Percentiles rank a stretch among this genome's conserved stretches.
These are phyloP conservation scores for Heliamphora exappendiculata DNA, from an alignment of 148 eudicot species.

Conservation along the genomic window DNA sequence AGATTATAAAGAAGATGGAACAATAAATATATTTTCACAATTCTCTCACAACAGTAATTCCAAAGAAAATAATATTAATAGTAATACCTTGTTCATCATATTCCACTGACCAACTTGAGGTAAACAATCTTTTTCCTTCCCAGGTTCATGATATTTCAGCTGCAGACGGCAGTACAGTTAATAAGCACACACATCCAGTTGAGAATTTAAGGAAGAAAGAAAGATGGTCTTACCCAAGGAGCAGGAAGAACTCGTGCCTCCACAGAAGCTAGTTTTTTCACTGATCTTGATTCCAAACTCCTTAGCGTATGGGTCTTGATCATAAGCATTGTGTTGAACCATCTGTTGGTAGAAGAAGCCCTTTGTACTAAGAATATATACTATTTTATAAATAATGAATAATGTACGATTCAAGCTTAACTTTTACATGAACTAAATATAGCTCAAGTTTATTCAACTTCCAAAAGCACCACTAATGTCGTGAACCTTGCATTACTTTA, in stretches of 20 bases:
- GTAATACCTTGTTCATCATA: constrained; percentile 68
- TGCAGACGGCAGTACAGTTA: constrained; percentile 11
- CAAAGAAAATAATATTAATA: background rate
- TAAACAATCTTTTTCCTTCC: constrained; percentile 63
- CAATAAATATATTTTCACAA: background rate
- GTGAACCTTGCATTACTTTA: background rate
- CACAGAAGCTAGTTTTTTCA: constrained; percentile 48
- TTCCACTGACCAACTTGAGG: constrained; percentile 84
- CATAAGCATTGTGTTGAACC: constrained; percentile 56
- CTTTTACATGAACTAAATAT: no score
- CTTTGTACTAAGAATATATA: no score
- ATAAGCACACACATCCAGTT: background rate
- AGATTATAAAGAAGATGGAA: background rate
- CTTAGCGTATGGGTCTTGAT: constrained; percentile 61
- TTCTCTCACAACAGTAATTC: no score
- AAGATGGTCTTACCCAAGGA: constrained; percentile 46
- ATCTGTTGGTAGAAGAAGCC: no score
- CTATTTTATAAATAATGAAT: no score
- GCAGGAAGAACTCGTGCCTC: constrained; percentile 80
- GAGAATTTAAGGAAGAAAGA: background rate
- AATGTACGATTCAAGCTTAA: no score
- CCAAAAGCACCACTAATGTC: background rate
- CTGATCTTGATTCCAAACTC: constrained; percentile 65
- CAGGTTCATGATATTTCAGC: constrained; percentile 70
- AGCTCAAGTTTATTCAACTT: background rate